phyloP scores from a whole-genome alignment of 768 basidiomycete species.

The Tricholoma furcatifolium region DNA sequence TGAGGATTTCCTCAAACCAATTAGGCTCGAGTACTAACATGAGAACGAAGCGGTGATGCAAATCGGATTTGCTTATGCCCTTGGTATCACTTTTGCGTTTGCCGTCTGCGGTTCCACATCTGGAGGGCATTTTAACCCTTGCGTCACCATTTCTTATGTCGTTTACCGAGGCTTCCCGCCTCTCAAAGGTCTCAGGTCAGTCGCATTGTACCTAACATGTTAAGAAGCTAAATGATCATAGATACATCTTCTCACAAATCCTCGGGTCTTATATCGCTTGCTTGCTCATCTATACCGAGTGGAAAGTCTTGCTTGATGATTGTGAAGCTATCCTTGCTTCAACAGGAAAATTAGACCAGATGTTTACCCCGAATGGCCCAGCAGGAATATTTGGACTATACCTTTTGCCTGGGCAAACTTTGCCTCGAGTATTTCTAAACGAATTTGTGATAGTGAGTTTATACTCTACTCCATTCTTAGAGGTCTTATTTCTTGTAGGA shows the following conservation, averaged over 20 bases:
- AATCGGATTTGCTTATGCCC: slow-evolving; percentile 55
- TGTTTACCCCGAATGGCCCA: slow-evolving; percentile 39
- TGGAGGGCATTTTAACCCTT: slow-evolving; percentile 66
- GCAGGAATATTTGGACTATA: slow-evolving; percentile 55
- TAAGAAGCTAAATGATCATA: slow-evolving; percentile 18
- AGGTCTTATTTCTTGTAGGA: slow-evolving; percentile 26
- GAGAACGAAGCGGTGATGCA: slow-evolving; percentile 45
- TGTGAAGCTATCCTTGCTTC: slow-evolving; percentile 29
- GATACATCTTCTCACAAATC: slow-evolving; percentile 66
- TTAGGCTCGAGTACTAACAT: not conserved
- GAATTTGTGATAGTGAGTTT: slow-evolving; percentile 52
- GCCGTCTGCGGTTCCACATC: slow-evolving; percentile 50
- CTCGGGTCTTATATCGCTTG: slow-evolving; percentile 63
- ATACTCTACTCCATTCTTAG: not conserved
- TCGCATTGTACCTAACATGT: not conserved
- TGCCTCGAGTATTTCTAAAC: slow-evolving; percentile 48
- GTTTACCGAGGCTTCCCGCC: slow-evolving; percentile 58
- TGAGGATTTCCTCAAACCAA: slow-evolving; percentile 25
- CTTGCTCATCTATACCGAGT: slow-evolving; percentile 60
- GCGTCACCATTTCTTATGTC: slow-evolving; percentile 51
- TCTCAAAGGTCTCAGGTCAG: slow-evolving; percentile 48
- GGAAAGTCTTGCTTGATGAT: slow-evolving; percentile 44
- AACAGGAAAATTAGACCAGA: slow-evolving; percentile 20
- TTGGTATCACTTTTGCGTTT: slow-evolving; percentile 61
- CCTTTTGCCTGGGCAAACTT: slow-evolving; percentile 37